A percentile compares a stretch with the other conserved stretches of the same genome.
These are phyloP conservation scores for Paspalum vaginatum DNA, from an alignment of 176 grass and related monocot species.

Conservation along the genomic window DNA sequence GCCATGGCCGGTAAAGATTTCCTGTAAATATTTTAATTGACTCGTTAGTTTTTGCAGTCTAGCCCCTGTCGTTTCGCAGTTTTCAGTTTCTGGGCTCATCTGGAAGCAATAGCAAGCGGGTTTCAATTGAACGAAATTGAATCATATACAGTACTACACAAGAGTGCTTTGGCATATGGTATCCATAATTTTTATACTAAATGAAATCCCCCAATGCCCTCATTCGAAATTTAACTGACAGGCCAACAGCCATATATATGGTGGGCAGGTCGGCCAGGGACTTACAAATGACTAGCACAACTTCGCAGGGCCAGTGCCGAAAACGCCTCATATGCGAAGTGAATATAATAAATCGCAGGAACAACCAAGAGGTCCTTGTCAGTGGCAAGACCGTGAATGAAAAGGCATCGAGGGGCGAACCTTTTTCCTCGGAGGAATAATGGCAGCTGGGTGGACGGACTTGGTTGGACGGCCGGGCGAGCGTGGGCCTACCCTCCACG, in stretches of 20 bases:
- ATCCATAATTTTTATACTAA: neutral
- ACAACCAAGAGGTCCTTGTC: neutral
- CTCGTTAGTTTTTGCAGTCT: neutral
- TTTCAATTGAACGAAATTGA: neutral
- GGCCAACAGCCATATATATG: neutral
- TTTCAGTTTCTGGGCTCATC: neutral
- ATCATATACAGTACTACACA: neutral
- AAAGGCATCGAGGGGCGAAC: slow-evolving; percentile 31
- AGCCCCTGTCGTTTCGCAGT: neutral
- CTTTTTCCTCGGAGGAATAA: slow-evolving; percentile 31
- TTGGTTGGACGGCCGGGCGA: slow-evolving; percentile 40
- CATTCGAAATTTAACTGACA: neutral
- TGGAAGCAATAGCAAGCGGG: neutral
- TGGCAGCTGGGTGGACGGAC: slow-evolving; percentile 46
- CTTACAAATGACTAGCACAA: neutral
- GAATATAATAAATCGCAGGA: neutral
- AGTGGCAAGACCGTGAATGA: slow-evolving; percentile 34
- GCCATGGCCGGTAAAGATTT: slow-evolving; percentile 45
- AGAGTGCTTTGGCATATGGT: neutral
- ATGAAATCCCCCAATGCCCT: neutral
- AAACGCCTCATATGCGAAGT: neutral
- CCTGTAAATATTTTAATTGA: slow-evolving; percentile 5
- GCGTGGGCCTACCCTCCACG: neutral
- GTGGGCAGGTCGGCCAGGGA: slow-evolving; percentile 14
- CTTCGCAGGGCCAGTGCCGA: neutral